Evolutionary conservation across 768 basidiomycete species (phyloP), one percentile per base, ranked within the genome.

Genomic region (Phlebiopsis flavidoalba): DNA sequence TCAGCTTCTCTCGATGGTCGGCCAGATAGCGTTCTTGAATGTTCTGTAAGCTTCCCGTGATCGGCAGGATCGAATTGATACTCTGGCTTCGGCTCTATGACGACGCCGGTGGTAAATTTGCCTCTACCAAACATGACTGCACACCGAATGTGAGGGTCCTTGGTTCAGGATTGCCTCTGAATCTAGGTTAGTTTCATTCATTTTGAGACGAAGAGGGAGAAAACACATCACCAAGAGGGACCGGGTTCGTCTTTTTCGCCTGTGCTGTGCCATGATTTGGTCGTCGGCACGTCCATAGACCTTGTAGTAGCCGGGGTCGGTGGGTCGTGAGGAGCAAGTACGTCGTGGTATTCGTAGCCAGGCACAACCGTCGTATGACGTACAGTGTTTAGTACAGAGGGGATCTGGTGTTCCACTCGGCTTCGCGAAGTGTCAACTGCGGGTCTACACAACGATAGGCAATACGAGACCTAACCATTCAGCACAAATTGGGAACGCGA

Each of bases 221-320:
- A 14, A 4, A 6, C 5, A 53, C 61, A n/a, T 21, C 64, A 70
- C 71, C 70, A 1, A 73, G 60, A 22, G 72, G 72, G 17, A 66
- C 70, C 1, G 72, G 72, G 45, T 73, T 73, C 17, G 71, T 73
- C 66, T 73, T 73, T n/a, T 55, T 73, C 72, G 26, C 72, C 72
- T 1, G 67, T 74, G 45, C 37, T 58, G 22, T 64, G 73, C n/a
- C 68, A 76, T 75, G 46, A 81, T 76, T 64, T 80, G 79, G 55
- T 81, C 80, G 58, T 80, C 80, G 4, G 66, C 69, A 17, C 81
- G 70, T 3, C 81, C 79, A 51, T 66, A 72, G 1, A 81, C 62
- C 56, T 69, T 75, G 69, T 71, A 80, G 31, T 72, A 61, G 1
- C 67, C 65, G 1, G 64, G 67, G 19, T 76, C 73, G 0, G 70